Percentiles rank a stretch among this genome's conserved stretches.
Evolutionary conservation across 1,139 yeast genomes (phyloP).

Genomic region (Lizanozyma gosingica): DNA sequence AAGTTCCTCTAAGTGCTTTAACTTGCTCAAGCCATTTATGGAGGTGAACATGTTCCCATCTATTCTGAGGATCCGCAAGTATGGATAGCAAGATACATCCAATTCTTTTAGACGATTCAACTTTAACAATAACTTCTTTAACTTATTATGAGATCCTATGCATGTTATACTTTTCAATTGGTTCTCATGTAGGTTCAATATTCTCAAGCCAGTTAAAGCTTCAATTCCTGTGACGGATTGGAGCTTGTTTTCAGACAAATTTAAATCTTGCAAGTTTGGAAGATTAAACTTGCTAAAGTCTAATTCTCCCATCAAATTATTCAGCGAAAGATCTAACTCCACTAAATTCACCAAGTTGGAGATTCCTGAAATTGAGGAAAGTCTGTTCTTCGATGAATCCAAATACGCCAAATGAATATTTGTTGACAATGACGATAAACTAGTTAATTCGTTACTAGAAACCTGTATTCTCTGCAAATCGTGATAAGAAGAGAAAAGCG

Average conservation of each 20-base stretch:
- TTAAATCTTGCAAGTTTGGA: slow-evolving; percentile 35
- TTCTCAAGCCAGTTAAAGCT: slow-evolving; percentile 23
- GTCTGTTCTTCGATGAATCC: slow-evolving; percentile 22
- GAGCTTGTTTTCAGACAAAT: slow-evolving; percentile 35
- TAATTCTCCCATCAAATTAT: slow-evolving; percentile 28
- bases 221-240: slow-evolving; percentile 26
- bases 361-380: slow-evolving; percentile 30
- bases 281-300: slow-evolving; percentile 28
- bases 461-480: slow-evolving; percentile 39
- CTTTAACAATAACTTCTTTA: slow-evolving; percentile 38
- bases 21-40: slow-evolving; percentile 18
- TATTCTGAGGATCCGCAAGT: slow-evolving; percentile 34
- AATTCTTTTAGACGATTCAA: slow-evolving; percentile 27
- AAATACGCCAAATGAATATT: slow-evolving; percentile 32
- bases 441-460: slow-evolving; percentile 27
- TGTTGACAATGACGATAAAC: slow-evolving; percentile 20
- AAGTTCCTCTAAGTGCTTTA: slow-evolving; percentile 14
- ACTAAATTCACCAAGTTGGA: slow-evolving; percentile 30
- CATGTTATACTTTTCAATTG: slow-evolving; percentile 18
- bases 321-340: slow-evolving; percentile 33
- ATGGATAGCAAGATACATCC: slow-evolving; percentile 25
- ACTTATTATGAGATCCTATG: slow-evolving; percentile 15
- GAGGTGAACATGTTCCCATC: slow-evolving; percentile 34
- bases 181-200: slow-evolving; percentile 39
- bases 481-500: slow-evolving; percentile 30